These are phyloP conservation scores for Lachancea kluyveri DNA, from an alignment of 805 yeast species.

Conservation along the genomic window DNA sequence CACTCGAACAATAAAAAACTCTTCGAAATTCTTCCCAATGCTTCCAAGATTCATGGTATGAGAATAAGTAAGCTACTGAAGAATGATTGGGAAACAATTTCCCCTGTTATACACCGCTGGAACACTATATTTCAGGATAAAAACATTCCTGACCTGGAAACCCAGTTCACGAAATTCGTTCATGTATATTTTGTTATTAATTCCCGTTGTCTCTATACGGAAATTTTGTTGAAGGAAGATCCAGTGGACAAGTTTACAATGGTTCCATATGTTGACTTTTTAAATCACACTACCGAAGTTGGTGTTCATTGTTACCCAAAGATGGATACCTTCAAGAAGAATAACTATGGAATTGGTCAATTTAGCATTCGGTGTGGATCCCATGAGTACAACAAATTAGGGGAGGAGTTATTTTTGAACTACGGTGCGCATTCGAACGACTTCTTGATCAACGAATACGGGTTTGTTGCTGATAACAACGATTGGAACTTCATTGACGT, in stretches of 20 bases:
- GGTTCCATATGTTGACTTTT: slow-evolving; percentile 87
- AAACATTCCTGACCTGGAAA: slow-evolving; percentile 2
- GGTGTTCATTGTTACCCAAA: slow-evolving; percentile 49
- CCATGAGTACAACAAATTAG: slow-evolving; percentile 14
- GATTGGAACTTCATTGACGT: slow-evolving; percentile 70
- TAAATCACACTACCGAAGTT: slow-evolving; percentile 55
- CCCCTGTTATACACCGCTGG: slow-evolving; percentile 22
- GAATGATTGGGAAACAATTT: slow-evolving; percentile 39
- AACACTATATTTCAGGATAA: slow-evolving; percentile 4
- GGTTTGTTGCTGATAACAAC: slow-evolving; percentile 58
- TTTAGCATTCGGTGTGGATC: slow-evolving; percentile 26
- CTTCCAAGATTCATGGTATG: slow-evolving; percentile 35
- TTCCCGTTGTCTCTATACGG: slow-evolving; percentile 83
- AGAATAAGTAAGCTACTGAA: slow-evolving; percentile 39
- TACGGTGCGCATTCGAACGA: slow-evolving; percentile 90
- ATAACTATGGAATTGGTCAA: slow-evolving; percentile 28
- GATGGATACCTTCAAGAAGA: slow-evolving; percentile 44
- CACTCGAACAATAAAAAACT: slow-evolving; percentile 24
- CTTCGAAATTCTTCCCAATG: slow-evolving; percentile 38
- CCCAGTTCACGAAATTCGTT: slow-evolving; percentile 33
- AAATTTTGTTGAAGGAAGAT: slow-evolving; percentile 47
- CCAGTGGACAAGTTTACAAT: slow-evolving; percentile 69
- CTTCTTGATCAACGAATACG: slow-evolving; percentile 79
- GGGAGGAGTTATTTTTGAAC: slow-evolving; percentile 60
- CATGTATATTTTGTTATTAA: slow-evolving; percentile 87